Base-by-base conservation (phyloP, 805 yeast species). In the Ogataea naganishii region DNA sequence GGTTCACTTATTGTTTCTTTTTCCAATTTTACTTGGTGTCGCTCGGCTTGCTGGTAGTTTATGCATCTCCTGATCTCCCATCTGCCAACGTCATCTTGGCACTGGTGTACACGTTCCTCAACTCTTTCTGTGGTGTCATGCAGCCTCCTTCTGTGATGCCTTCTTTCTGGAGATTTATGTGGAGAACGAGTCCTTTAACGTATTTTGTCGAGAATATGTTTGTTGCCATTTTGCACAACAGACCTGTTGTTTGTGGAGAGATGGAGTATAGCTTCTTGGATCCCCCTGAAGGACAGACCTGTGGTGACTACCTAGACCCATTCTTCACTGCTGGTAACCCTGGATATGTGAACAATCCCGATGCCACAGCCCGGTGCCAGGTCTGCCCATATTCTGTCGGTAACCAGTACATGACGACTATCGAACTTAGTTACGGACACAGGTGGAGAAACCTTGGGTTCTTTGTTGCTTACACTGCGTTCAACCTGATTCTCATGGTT, bases 91-190 rank as follows among this genome's bases (percentile, higher is more conserved):
- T 75, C 31, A 53, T 79, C 26, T 57, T 67, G 31, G 66, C 79
- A 25, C 53, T 80, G 40, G 53, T 71, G 37, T 67, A 72, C 49
- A 59, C 78, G 20, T 68, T 80, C 48, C 53, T 70, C 43, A 64
- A 79, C 33, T 59, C 76, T 14, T 80, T 81, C 59, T 66, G 81
- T 51, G 85, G 88, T 59, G 78, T 79, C 33, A 60, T 76, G 35
- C 83, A 76, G 45, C 72, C 75, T 12, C 56, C 56, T 6, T 23
- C 37, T 3, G 55, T 63, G 31, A 68, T 81, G 76, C 92, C 94
- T 9, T 75, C 82, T 1, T 83, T 83, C 62, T 83, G 94, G 94
- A 74, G 70, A 27, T 83, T 80, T 51, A 80, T 83, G 86, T 77
- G 80, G 69, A 69, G 80, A 41, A 65, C 64, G 14, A 76, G 83